Evolutionary conservation across 2,329 filamentous ascomycete genomes (phyloP).

Genomic region (Aspergillus pseudonomiae): DNA sequence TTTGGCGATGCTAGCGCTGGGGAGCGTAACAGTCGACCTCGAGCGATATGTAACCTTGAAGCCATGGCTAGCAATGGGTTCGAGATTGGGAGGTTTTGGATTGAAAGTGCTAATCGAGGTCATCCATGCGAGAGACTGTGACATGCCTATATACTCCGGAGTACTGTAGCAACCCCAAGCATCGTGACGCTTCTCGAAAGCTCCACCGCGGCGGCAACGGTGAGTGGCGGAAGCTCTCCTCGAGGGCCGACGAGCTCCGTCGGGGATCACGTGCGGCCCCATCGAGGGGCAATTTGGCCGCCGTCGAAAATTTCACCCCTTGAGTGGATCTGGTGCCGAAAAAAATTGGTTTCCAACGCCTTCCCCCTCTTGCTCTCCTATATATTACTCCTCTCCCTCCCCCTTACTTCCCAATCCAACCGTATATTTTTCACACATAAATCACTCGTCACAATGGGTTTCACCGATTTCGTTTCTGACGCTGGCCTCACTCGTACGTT

Average conservation of each 20-base stretch:
- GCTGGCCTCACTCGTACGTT: slow-evolving; percentile 62
- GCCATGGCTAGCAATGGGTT: slow-evolving; percentile 29
- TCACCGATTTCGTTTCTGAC: slow-evolving; percentile 67
- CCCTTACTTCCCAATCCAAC: slow-evolving; percentile 24
- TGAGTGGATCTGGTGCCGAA: slow-evolving; percentile 29
- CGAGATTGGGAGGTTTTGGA: neutral
- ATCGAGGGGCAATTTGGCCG: slow-evolving; percentile 28
- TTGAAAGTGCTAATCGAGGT: neutral
- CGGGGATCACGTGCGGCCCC: slow-evolving; percentile 35
- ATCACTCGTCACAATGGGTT: slow-evolving; percentile 59
- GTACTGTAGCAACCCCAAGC: slow-evolving; percentile 5
- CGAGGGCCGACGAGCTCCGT: slow-evolving; percentile 30
- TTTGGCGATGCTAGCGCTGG: slow-evolving; percentile 24
- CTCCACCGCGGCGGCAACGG: slow-evolving; percentile 30
- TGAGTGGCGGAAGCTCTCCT: slow-evolving; percentile 37
- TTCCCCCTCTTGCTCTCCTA: slow-evolving; percentile 30
- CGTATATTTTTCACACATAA: slow-evolving; percentile 21
- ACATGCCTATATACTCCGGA: slow-evolving; percentile 17
- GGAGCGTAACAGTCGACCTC: slow-evolving; percentile 33
- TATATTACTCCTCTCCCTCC: slow-evolving; percentile 25
- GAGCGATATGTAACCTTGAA: slow-evolving; percentile 35
- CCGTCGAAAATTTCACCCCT: slow-evolving; percentile 27
- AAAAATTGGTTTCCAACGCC: slow-evolving; percentile 31
- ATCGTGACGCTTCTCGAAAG: slow-evolving; percentile 36
- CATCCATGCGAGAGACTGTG: slow-evolving; percentile 3